Percentiles rank a stretch among this genome's conserved stretches.
Evolutionary conservation across 2,329 filamentous ascomycete species (phyloP).

Genomic region (Domatiomyces catenatus): DNA sequence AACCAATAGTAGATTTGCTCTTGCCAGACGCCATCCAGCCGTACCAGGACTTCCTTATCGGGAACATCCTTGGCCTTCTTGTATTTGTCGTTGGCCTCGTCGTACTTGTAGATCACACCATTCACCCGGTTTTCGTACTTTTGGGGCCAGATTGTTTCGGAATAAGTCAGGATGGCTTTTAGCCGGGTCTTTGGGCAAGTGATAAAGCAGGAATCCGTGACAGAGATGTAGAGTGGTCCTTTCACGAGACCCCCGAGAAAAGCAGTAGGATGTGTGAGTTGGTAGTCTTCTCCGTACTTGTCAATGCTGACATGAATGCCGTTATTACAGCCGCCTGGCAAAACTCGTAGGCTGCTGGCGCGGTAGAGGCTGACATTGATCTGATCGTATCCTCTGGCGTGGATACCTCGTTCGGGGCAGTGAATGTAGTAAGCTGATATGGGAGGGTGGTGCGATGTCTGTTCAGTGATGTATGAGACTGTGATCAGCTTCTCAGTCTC

Average conservation of each 20-base stretch:
- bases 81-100: constrained; percentile 70
- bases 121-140: constrained; percentile 82
- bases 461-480: constrained; percentile 89
- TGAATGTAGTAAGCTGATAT: constrained; percentile 91
- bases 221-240: constrained; percentile 75
- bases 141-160: constrained; percentile 97
- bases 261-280: constrained; percentile 86
- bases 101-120: constrained; percentile 79
- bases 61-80: constrained; percentile 71
- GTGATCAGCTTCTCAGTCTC: constrained; percentile 40
- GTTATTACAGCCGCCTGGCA: constrained; percentile 80
- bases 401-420: constrained; percentile 79
- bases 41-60: constrained; percentile 65
- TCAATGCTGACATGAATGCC: constrained; percentile 87
- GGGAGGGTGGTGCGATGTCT: constrained; percentile 93
- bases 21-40: constrained; percentile 77
- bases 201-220: constrained; percentile 77
- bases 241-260: constrained; percentile 77
- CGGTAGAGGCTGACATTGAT: constrained; percentile 94
- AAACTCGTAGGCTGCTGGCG: constrained; percentile 85
- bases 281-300: constrained; percentile 76
- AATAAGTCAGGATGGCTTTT: constrained; percentile 85
- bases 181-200: constrained; percentile 79
- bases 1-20: constrained; percentile 48
- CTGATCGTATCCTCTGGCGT: constrained; percentile 83